Evolutionary conservation across 805 yeast species (phyloP).

Genomic region (Wickerhamiella occidentalis): DNA sequence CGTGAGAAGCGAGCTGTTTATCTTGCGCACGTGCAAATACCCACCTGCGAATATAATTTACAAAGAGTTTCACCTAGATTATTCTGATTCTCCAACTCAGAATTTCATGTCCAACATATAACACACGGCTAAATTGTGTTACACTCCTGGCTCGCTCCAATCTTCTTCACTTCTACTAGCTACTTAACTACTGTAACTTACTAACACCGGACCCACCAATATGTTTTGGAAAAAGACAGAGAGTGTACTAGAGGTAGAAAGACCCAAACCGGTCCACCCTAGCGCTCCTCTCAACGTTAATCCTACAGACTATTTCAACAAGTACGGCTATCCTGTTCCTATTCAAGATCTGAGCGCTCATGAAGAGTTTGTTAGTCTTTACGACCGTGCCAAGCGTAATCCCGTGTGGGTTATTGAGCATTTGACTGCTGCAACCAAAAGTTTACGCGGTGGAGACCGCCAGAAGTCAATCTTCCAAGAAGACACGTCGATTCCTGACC

Average conservation of each 20-base stretch:
- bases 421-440: conserved; percentile 53
- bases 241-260: not conserved
- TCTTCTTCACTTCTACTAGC: not conserved
- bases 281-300: conserved; percentile 33
- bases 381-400: conserved; percentile 69
- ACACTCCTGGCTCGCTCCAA: no score
- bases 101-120: no score
- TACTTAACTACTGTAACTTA: not conserved
- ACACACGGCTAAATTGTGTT: no score
- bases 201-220: conserved; percentile 1
- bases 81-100: no score
- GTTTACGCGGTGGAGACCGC: conserved; percentile 41
- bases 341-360: conserved; percentile 67
- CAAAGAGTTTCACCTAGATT: no score
- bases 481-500: conserved; percentile 67
- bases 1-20: no score
- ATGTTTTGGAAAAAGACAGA: conserved; percentile 1
- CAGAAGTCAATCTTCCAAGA: conserved; percentile 74
- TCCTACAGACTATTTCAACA: conserved; percentile 69
- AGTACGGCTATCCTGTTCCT: conserved; percentile 93
- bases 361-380: conserved; percentile 72
- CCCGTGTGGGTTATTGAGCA: conserved; percentile 78
- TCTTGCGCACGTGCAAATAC: no score
- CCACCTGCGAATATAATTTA: no score
- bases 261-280: not conserved